Evolutionary conservation across 1,139 yeast species (phyloP).

Genomic region (Magnusiomyces suaveolens): DNA sequence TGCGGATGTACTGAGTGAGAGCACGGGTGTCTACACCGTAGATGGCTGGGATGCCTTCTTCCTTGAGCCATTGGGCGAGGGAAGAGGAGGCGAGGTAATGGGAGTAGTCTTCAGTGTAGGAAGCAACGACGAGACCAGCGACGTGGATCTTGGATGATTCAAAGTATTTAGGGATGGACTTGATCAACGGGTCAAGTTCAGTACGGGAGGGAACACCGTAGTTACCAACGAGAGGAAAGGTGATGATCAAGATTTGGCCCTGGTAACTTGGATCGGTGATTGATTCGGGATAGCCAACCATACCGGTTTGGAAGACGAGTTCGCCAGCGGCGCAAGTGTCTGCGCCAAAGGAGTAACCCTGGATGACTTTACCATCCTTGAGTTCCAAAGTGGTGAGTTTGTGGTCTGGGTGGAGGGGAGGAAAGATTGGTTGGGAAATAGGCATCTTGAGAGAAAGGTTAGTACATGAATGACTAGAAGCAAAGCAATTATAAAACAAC

Average conservation of each 20-base stretch:
- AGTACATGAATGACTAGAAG: neutral
- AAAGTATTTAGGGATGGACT: slow-evolving; percentile 76
- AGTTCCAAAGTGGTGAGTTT: slow-evolving; percentile 80
- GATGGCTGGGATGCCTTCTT: slow-evolving; percentile 93
- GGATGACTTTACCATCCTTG: slow-evolving; percentile 87
- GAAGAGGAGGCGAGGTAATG: slow-evolving; percentile 99
- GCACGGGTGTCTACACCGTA: slow-evolving; percentile 96
- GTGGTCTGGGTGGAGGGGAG: slow-evolving; percentile 76
- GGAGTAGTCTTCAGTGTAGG: slow-evolving; percentile 86
- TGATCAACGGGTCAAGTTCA: slow-evolving; percentile 66
- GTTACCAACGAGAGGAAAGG: slow-evolving; percentile 94
- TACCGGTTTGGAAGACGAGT: slow-evolving; percentile 93
- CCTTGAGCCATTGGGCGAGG: slow-evolving; percentile 87
- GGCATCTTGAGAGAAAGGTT: slow-evolving; percentile 10
- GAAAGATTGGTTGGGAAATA: slow-evolving; percentile 56
- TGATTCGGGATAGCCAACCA: slow-evolving; percentile 96
- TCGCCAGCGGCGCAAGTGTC: slow-evolving; percentile 87
- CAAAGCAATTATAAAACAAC: neutral
- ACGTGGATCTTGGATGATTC: slow-evolving; percentile 90
- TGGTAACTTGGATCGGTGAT: slow-evolving; percentile 97
- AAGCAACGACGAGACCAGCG: slow-evolving; percentile 92
- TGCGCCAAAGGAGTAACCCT: slow-evolving; percentile 92
- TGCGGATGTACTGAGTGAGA: slow-evolving; percentile 84
- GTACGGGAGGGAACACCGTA: slow-evolving; percentile 91
- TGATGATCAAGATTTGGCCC: slow-evolving; percentile 92